These are phyloP conservation scores for Kuraishia floccosa DNA, from an alignment of 805 yeast species.

Conservation along the genomic window DNA sequence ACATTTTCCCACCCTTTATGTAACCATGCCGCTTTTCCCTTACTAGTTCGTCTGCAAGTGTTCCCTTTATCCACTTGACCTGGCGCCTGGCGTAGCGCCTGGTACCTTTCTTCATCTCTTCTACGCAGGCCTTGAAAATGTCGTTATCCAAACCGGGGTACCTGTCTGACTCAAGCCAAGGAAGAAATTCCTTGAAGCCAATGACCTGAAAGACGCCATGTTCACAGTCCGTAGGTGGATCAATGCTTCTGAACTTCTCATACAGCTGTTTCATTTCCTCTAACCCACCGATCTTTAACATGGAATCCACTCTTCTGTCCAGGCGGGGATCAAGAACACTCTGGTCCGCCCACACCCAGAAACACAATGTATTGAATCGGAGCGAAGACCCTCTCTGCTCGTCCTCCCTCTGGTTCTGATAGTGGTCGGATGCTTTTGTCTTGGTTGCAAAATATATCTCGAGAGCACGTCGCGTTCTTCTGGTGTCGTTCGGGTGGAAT, in stretches of 20 bases:
- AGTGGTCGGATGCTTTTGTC: constrained; percentile 57
- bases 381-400: constrained; percentile 34
- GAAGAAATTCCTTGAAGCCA: constrained; percentile 84
- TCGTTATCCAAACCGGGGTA: constrained; percentile 5
- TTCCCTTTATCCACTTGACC: constrained; percentile 79
- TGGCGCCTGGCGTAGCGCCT: constrained; percentile 82
- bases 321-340: constrained; percentile 47
- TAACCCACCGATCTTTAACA: constrained; percentile 63
- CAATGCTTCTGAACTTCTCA: constrained; percentile 23
- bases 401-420: constrained; percentile 41
- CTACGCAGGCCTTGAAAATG: constrained; percentile 35
- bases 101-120: constrained; percentile 74
- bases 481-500: constrained; percentile 84
- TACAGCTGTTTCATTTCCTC: constrained; percentile 58
- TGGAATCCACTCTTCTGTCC: constrained; percentile 72
- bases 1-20: constrained; percentile 53
- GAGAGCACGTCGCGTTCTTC: constrained; percentile 70
- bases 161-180: constrained; percentile 21
- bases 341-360: constrained; percentile 75
- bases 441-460: constrained; percentile 69
- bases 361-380: constrained; percentile 50
- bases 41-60: constrained; percentile 48
- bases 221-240: constrained; percentile 38
- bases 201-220: constrained; percentile 90
- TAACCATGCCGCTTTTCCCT: constrained; percentile 32